Percentiles rank a stretch among this genome's conserved stretches.
Conservation (phyloP, 2,329 filamentous ascomycete species). For the Teratosphaeria zuluensis region DNA sequence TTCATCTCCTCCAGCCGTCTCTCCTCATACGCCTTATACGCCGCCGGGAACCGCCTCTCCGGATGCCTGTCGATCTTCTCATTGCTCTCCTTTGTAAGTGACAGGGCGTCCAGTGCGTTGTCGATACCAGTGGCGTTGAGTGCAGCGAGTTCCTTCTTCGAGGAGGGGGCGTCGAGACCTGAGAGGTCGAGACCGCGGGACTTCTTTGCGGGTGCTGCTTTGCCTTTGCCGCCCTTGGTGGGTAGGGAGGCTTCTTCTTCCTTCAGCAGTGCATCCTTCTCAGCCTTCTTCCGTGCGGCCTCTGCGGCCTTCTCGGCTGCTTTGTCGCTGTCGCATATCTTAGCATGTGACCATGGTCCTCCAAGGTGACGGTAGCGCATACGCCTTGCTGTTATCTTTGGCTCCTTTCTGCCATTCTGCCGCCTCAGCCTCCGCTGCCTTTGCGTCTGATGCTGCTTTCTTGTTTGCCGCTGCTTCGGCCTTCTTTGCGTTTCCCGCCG, state of each 20-base stretch:
- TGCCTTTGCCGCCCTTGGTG: constrained; percentile 57
- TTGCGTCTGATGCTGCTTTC: constrained; percentile 58
- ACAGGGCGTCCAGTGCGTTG: constrained; percentile 81
- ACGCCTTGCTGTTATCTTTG: constrained; percentile 85
- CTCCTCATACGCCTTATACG: constrained; percentile 74
- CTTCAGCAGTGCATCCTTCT: constrained; percentile 70
- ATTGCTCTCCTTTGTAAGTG: constrained; percentile 48
- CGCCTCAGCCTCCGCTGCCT: constrained; percentile 58
- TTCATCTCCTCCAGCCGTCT: constrained; percentile 76
- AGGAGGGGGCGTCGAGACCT: constrained; percentile 54
- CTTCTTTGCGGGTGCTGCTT: constrained; percentile 51
- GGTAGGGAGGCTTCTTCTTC: constrained; percentile 67
- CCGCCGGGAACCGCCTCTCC: constrained; percentile 77
- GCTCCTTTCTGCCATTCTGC: constrained; percentile 75
- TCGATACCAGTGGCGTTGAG: constrained; percentile 85
- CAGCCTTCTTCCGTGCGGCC: constrained; percentile 78
- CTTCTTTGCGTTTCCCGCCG: constrained; percentile 80
- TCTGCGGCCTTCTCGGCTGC: constrained; percentile 78
- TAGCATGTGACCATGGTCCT: not conserved
- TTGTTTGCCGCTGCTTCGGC: constrained; percentile 78
- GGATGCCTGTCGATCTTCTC: constrained; percentile 80
- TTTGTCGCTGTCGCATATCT: constrained; percentile 54
- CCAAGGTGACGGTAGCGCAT: constrained; percentile 27
- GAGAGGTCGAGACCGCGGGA: constrained; percentile 61
- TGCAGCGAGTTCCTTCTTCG: constrained; percentile 41